Evolutionary conservation across 208 protist genomes (phyloP).

Genomic region (Leishmania lainsoni): DNA sequence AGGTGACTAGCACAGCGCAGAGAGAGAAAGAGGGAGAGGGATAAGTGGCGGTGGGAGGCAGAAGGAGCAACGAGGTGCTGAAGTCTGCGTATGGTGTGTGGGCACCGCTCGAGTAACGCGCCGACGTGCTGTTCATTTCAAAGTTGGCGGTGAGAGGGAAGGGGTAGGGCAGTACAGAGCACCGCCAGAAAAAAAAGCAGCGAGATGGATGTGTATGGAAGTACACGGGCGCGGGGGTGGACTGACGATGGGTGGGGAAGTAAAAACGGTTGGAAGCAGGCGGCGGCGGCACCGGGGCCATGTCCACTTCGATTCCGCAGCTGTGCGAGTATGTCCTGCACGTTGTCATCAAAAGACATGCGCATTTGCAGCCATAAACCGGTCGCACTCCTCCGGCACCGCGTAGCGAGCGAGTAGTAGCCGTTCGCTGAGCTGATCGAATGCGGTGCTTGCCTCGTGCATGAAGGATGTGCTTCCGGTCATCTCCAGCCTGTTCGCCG

Average conservation of each 20-base stretch:
- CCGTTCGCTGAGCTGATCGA: constrained; percentile 40
- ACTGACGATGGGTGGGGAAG: background rate
- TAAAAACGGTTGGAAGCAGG: background rate
- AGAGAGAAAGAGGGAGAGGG: background rate
- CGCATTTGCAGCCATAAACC: constrained; percentile 33
- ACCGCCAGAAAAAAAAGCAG: background rate
- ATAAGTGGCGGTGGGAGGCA: background rate
- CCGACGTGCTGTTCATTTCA: background rate
- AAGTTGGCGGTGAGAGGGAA: background rate
- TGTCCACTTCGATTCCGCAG: background rate
- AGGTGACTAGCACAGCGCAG: background rate
- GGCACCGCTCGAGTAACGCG: background rate
- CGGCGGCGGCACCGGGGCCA: no score
- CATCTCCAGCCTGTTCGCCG: background rate
- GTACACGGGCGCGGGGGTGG: background rate
- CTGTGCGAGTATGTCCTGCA: background rate
- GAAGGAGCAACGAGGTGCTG: background rate
- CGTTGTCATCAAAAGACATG: constrained; percentile 18
- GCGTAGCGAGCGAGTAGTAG: constrained; percentile 49
- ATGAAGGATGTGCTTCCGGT: constrained; percentile 2
- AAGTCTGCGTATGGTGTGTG: background rate
- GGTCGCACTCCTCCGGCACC: constrained; percentile 49
- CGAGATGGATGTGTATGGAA: background rate
- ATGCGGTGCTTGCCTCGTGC: constrained; percentile 20
- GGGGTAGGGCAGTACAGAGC: background rate